Percentiles rank a stretch among this genome's conserved stretches.
phyloP scores from a whole-genome alignment of 2,329 filamentous ascomycete species.

The Penicillium sp. region DNA sequence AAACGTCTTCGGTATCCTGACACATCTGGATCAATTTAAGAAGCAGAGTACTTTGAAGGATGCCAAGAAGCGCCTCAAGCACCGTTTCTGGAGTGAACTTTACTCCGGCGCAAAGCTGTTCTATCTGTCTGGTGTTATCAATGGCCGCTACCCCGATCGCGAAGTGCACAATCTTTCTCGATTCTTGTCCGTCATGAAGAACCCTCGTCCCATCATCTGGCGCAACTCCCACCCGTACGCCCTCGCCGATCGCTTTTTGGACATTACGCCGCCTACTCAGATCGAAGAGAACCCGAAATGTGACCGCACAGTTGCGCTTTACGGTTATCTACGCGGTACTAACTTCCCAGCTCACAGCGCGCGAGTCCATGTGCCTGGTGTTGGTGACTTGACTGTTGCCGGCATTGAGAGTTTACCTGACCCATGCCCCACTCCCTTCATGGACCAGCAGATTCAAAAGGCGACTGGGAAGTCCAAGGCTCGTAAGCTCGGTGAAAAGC shows the following conservation, averaged over 20 bases:
- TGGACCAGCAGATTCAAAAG: constrained; percentile 85
- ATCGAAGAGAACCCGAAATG: constrained; percentile 88
- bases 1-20: constrained; percentile 96
- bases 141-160: constrained; percentile 92
- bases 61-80: constrained; percentile 94
- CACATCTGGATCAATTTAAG: constrained; percentile 91
- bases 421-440: constrained; percentile 89
- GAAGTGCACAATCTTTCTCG: constrained; percentile 94
- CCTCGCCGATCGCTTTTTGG: constrained; percentile 89
- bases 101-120: constrained; percentile 98
- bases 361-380: constrained; percentile 85
- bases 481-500: constrained; percentile 87
- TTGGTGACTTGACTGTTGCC: constrained; percentile 83
- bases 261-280: constrained; percentile 89
- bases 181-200: constrained; percentile 99
- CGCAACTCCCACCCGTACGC: constrained; percentile 94
- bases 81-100: constrained; percentile 93
- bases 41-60: constrained; percentile 90
- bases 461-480: constrained; percentile 78
- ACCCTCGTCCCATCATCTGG: constrained; percentile 93
- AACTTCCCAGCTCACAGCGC: constrained; percentile 88
- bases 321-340: constrained; percentile 90
- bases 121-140: constrained; percentile 93
- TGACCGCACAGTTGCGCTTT: constrained; percentile 86
- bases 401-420: constrained; percentile 87